Conservation (phyloP, 768 basidiomycete species). For the Pluteus cervinus region DNA sequence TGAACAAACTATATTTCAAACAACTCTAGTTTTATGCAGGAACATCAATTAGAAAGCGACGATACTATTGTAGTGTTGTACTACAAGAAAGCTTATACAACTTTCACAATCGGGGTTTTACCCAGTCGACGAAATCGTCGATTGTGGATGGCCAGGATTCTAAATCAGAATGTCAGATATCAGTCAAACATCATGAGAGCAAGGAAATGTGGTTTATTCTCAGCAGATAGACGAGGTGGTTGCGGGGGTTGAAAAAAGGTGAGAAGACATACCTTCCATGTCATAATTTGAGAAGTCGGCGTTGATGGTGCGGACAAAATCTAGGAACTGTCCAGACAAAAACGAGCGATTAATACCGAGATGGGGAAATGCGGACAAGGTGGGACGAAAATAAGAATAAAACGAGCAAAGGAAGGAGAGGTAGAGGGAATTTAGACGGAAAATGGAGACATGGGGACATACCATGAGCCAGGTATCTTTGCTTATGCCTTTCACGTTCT, state of each 20-base stretch:
- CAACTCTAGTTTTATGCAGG: no score
- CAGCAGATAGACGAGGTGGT: background rate
- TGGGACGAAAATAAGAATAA: slow-evolving; percentile 2
- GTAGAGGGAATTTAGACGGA: no score
- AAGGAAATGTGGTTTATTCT: background rate
- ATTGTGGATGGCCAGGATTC: slow-evolving; percentile 67
- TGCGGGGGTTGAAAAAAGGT: background rate
- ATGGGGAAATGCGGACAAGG: background rate
- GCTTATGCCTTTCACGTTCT: slow-evolving; percentile 71
- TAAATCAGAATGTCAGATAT: slow-evolving; percentile 15
- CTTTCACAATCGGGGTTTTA: no score
- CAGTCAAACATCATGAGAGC: background rate
- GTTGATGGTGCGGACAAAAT: slow-evolving; percentile 74
- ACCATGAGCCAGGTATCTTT: slow-evolving; percentile 91
- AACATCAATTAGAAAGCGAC: no score
- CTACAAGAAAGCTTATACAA: no score
- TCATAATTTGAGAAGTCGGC: slow-evolving; percentile 68
- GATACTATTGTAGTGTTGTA: no score
- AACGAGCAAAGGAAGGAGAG: background rate
- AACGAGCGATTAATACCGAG: background rate
- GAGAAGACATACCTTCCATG: slow-evolving; percentile 56
- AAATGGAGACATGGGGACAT: no score
- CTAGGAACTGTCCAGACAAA: slow-evolving; percentile 51
- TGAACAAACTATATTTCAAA: no score
- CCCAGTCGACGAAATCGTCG: slow-evolving; percentile 59